These are phyloP conservation scores for Colletotrichum cuscutae DNA, from an alignment of 2,329 filamentous ascomycete genomes.

Conservation along the genomic window DNA sequence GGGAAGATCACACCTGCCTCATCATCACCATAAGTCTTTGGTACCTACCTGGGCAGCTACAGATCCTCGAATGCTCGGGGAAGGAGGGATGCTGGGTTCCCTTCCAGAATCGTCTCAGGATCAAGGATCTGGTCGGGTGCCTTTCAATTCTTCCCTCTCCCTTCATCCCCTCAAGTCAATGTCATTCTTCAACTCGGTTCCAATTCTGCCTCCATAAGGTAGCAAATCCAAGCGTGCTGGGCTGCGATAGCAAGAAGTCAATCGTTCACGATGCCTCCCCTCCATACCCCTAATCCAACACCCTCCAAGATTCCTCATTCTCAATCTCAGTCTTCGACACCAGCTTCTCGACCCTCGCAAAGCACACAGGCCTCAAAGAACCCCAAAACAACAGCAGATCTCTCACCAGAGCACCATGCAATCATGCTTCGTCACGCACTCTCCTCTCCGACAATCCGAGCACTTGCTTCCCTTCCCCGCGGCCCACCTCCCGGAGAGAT, in stretches of 20 bases:
- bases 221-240: background rate
- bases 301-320: background rate
- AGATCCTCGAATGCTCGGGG: background rate
- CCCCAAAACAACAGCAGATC: background rate
- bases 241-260: background rate
- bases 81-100: background rate
- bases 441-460: slow-evolving; percentile 26
- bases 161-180: background rate
- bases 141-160: background rate
- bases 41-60: background rate
- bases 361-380: background rate
- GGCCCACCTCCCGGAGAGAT: slow-evolving; percentile 40
- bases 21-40: background rate
- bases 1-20: background rate
- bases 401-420: slow-evolving; percentile 22
- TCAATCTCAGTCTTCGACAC: background rate
- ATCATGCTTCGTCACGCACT: slow-evolving; percentile 33
- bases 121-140: background rate
- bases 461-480: slow-evolving; percentile 29
- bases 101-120: background rate
- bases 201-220: no score
- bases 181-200: background rate
- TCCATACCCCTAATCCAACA: background rate
- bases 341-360: background rate
- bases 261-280: background rate